These are phyloP conservation scores for Chaetothyriales sp. DNA, from an alignment of 2,329 filamentous ascomycete genomes.

Conservation along the genomic window DNA sequence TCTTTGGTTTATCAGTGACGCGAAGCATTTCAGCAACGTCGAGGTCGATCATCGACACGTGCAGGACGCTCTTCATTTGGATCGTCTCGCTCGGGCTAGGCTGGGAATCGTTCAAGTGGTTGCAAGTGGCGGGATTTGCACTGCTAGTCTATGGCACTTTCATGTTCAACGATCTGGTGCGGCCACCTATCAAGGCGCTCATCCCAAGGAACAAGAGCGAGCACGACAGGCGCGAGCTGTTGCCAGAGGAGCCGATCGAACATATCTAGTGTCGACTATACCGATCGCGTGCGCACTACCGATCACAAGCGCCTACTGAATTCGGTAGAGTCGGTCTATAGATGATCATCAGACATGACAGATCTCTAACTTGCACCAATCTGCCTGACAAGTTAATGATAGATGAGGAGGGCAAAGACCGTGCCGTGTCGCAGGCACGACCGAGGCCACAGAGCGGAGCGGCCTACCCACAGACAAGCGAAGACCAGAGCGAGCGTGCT, in stretches of 20 bases:
- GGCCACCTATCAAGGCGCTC: slow-evolving; percentile 58
- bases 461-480: too few species aligned
- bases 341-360: neutral
- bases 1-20: slow-evolving; percentile 91
- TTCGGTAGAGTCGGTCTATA: too few species aligned
- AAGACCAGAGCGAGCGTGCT: too few species aligned
- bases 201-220: slow-evolving; percentile 34
- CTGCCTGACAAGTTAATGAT: neutral
- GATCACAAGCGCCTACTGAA: too few species aligned
- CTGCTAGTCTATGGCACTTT: slow-evolving; percentile 93
- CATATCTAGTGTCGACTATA: slow-evolving; percentile 28
- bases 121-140: slow-evolving; percentile 78
- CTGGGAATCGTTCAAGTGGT: slow-evolving; percentile 96
- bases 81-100: slow-evolving; percentile 80
- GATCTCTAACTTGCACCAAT: neutral
- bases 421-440: too few species aligned
- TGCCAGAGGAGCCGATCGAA: slow-evolving; percentile 75
- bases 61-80: slow-evolving; percentile 96
- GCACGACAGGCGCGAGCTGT: slow-evolving; percentile 34
- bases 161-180: slow-evolving; percentile 86
- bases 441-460: too few species aligned
- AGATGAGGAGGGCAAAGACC: neutral
- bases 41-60: slow-evolving; percentile 91
- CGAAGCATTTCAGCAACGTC: slow-evolving; percentile 80
- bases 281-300: too few species aligned